These are phyloP conservation scores for Suillus weaverae DNA, from an alignment of 768 basidiomycete genomes.

Conservation along the genomic window DNA sequence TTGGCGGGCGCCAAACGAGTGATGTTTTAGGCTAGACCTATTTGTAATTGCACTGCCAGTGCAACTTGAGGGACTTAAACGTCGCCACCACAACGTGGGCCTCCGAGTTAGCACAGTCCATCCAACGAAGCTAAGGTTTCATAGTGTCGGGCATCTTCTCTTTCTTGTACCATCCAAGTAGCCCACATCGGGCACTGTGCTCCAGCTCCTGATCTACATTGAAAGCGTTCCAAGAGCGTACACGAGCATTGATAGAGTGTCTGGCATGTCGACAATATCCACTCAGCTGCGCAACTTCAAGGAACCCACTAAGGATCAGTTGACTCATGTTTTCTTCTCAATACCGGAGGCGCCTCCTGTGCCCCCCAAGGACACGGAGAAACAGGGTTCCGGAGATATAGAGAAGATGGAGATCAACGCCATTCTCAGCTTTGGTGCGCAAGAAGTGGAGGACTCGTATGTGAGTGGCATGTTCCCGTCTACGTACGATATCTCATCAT, in stretches of 20 bases:
- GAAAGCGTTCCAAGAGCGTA: not conserved
- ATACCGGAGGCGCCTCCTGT: constrained; percentile 49
- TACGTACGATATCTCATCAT: constrained; percentile 4
- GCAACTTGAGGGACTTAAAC: constrained; percentile 8
- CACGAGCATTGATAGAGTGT: not conserved
- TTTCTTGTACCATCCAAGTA: constrained; percentile 6
- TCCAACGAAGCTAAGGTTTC: constrained; percentile 4
- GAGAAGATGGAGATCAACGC: constrained; percentile 89
- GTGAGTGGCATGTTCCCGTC: constrained; percentile 51
- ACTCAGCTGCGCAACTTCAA: constrained; percentile 89
- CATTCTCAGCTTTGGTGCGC: constrained; percentile 73
- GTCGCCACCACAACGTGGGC: constrained; percentile 14
- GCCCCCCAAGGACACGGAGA: constrained; percentile 22
- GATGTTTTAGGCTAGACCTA: not conserved
- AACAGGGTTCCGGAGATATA: constrained; percentile 38
- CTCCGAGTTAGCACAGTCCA: not conserved
- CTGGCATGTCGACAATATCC: constrained; percentile 74
- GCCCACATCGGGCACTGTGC: constrained; percentile 1
- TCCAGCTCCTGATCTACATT: constrained; percentile 4
- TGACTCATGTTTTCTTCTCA: constrained; percentile 85
- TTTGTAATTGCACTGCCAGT: constrained; percentile 21
- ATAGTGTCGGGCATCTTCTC: constrained; percentile 1
- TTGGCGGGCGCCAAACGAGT: not conserved
- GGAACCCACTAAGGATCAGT: constrained; percentile 88
- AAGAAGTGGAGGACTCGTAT: constrained; percentile 90